Evolutionary conservation across 108 stramenopile species (phyloP), one percentile per base, ranked within the genome.

Genomic region (Nitzschia putrida): DNA sequence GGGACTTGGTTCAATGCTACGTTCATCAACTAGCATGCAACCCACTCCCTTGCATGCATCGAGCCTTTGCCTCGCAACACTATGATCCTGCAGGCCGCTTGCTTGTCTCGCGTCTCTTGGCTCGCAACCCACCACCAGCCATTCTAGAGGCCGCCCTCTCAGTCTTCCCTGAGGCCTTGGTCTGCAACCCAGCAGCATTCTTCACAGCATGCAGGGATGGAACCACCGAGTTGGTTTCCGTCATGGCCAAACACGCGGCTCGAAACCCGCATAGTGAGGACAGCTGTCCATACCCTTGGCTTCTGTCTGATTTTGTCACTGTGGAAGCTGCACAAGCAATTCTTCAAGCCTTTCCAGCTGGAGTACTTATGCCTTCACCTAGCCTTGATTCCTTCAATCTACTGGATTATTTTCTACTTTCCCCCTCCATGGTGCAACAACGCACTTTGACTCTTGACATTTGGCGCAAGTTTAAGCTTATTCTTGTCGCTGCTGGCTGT

Each of bases 271-370:
- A 6, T 0, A 29, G 3, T 16, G 1, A 44, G 24, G 64, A 52
- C 20, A 26, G 16, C 13, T 76, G 75, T 22, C 75, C 75, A 16
- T 76, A 69, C 40, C 75, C 75, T 14, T 76, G 67, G 67, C 38
- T 76, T 26, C 13, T 69, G 7, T 69, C 66, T 18, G 61, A 68
- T 23, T 22, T 21, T 14, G 26, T 69, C 9, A 42, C 68, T 5
- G 52, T 54, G 8, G 51, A 61, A 13, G 45, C 38, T 11, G 67
- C 61, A 6, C 22, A 53, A 24, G 37, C 61, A 13, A 34, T 76
- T 11, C 38, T 76, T 0, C 37, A 69, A 37, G 18, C 29, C 0
- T 76, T 34, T 22, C 75, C 75, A 11, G 20, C 55, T 37, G 68
- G 75, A 8, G 54, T 68, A 12, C 23, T 43, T 26, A 44, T 23